These are phyloP conservation scores for Coemansia sp. DNA, from an alignment of 192 early-diverging fungal species.

Conservation along the genomic window DNA sequence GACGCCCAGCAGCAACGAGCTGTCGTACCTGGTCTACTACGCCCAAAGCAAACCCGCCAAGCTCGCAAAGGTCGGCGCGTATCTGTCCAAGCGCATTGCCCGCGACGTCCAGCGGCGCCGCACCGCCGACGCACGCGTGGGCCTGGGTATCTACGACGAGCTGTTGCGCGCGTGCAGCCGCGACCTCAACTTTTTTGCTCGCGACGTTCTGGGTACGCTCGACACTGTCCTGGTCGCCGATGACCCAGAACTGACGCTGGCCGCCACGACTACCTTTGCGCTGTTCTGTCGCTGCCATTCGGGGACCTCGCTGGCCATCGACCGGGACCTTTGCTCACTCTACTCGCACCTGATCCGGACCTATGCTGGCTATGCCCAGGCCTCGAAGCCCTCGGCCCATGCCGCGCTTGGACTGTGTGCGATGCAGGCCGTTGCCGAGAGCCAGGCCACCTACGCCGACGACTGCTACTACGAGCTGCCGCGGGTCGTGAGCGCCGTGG, in stretches of 20 bases:
- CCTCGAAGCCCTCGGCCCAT: slow-evolving; percentile 3
- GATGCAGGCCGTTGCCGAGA: slow-evolving; percentile 56
- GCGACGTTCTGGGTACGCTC: slow-evolving; percentile 69
- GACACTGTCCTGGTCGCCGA: slow-evolving; percentile 51
- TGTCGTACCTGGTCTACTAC: slow-evolving; percentile 86
- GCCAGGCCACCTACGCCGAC: slow-evolving; percentile 56
- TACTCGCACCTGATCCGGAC: slow-evolving; percentile 54
- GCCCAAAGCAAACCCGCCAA: slow-evolving; percentile 83
- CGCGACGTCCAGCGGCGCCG: slow-evolving; percentile 58
- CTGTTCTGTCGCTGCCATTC: slow-evolving; percentile 67
- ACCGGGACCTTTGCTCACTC: slow-evolving; percentile 51
- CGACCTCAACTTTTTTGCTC: slow-evolving; percentile 78
- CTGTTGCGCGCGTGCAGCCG: slow-evolving; percentile 65
- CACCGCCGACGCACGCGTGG: slow-evolving; percentile 62
- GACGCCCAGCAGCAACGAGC: slow-evolving; percentile 65
- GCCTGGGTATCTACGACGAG: slow-evolving; percentile 67
- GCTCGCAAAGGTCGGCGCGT: slow-evolving; percentile 81
- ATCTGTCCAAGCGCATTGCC: slow-evolving; percentile 64
- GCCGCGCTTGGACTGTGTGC: slow-evolving; percentile 57
- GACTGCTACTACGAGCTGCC: slow-evolving; percentile 58
- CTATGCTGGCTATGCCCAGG: slow-evolving; percentile 49
- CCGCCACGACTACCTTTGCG: slow-evolving; percentile 62
- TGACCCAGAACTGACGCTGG: slow-evolving; percentile 56
- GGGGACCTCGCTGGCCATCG: slow-evolving; percentile 63
- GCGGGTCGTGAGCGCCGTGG: slow-evolving; percentile 55